Conservation (phyloP, 345 rosid genomes). For the Gossypium arboreum region DNA sequence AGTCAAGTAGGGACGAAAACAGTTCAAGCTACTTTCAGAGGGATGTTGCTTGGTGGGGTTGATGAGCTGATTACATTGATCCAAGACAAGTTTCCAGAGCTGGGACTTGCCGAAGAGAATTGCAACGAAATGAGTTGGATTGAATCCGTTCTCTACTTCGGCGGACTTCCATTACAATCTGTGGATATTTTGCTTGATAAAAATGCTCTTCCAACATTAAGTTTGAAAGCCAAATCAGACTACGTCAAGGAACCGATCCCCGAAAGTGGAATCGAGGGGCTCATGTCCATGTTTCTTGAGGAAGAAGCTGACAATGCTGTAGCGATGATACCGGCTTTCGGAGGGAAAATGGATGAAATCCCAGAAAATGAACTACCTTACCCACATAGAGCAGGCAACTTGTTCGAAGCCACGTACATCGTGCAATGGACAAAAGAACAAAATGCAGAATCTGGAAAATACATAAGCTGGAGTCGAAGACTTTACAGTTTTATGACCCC, state of each 20-base stretch:
- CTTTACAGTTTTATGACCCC: neutral
- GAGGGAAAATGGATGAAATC: constrained; percentile 10
- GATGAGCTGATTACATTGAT: neutral
- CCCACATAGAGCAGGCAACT: constrained; percentile 11
- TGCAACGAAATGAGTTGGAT: constrained; percentile 3
- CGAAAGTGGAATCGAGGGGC: neutral
- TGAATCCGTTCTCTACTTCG: neutral
- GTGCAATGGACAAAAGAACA: neutral
- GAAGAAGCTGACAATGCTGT: neutral
- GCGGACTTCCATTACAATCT: neutral
- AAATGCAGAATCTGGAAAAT: neutral
- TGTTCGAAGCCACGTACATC: neutral
- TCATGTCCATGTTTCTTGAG: neutral
- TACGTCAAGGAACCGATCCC: neutral
- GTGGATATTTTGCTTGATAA: neutral
- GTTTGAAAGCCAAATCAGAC: constrained; percentile 3
- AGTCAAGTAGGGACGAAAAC: neutral
- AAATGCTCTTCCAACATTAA: neutral
- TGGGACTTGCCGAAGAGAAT: neutral
- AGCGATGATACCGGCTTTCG: neutral
- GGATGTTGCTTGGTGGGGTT: neutral
- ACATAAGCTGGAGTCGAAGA: neutral
- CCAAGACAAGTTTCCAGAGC: neutral
- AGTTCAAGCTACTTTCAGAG: neutral
- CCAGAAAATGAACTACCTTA: neutral